These are phyloP conservation scores for Letharia lupina DNA, from an alignment of 495 filamentous ascomycete genomes.

Conservation along the genomic window DNA sequence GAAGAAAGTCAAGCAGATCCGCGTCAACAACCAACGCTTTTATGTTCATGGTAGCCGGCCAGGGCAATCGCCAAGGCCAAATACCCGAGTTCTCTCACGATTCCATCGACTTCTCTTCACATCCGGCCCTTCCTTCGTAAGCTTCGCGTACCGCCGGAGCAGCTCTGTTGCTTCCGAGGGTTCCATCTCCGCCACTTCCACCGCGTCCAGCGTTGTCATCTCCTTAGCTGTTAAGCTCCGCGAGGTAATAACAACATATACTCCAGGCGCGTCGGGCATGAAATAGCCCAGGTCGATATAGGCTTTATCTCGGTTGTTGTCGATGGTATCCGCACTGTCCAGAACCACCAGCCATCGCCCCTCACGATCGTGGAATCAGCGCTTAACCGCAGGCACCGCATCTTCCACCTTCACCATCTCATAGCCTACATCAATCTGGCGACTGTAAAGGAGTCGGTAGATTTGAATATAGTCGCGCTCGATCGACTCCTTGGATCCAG, in stretches of 20 bases:
- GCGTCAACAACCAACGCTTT: too few relatives aligned
- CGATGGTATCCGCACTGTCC: background rate
- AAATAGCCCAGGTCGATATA: conserved; percentile 2
- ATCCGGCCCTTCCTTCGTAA: background rate
- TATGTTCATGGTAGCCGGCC: too few relatives aligned
- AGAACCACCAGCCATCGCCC: conserved; percentile 15
- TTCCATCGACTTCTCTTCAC: background rate
- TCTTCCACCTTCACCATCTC: conserved; percentile 11
- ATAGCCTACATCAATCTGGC: background rate
- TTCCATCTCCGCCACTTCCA: conserved; percentile 3
- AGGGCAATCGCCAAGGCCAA: conserved; percentile 10
- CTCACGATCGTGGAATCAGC: conserved; percentile 8
- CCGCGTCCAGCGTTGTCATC: conserved; percentile 8
- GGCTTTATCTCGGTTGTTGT: background rate
- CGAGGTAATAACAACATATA: conserved; percentile 7
- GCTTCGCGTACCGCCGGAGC: background rate
- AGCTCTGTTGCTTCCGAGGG: conserved; percentile 4
- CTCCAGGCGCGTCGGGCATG: background rate
- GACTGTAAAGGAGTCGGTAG: conserved; percentile 1
- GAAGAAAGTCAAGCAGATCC: too few relatives aligned
- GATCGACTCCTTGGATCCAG: too few relatives aligned
- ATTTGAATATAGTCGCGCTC: background rate
- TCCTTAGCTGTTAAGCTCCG: conserved; percentile 7
- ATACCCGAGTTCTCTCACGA: conserved; percentile 7
- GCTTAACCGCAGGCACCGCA: conserved; percentile 9